phyloP scores from a whole-genome alignment of 768 basidiomycete species.

The Pulveroboletus ravenelii region DNA sequence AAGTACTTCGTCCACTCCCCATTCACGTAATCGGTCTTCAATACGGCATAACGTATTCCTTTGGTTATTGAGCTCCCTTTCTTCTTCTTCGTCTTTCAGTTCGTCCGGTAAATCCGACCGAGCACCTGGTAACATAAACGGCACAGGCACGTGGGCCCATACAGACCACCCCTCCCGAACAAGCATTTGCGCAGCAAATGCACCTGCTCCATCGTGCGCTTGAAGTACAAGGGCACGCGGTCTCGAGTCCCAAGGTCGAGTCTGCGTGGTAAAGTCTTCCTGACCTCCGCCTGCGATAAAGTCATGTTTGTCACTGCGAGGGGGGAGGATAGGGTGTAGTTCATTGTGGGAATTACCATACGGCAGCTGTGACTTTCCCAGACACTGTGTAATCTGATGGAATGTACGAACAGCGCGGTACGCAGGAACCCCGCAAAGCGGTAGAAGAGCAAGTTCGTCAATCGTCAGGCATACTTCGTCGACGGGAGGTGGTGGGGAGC shows the following conservation, averaged over 20 bases:
- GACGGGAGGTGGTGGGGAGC: constrained; percentile 4
- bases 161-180: constrained; percentile 65
- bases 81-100: constrained; percentile 28
- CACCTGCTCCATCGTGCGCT: constrained; percentile 72
- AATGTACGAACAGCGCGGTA: constrained; percentile 77
- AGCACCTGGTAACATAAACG: constrained; percentile 29
- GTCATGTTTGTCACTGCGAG: constrained; percentile 21
- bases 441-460: constrained; percentile 76
- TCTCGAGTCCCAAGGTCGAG: constrained; percentile 15
- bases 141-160: constrained; percentile 58
- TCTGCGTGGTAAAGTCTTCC: constrained; percentile 8
- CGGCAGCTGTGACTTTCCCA: constrained; percentile 22
- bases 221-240: constrained; percentile 59
- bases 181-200: constrained; percentile 76
- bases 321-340: constrained; percentile 24
- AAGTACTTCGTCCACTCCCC: constrained; percentile 77
- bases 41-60: constrained; percentile 41
- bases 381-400: constrained; percentile 30
- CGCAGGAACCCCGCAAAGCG: constrained; percentile 75
- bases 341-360: constrained; percentile 26
- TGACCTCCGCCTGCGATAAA: constrained; percentile 25
- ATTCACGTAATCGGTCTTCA: constrained; percentile 52
- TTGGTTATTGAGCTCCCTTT: constrained; percentile 36
- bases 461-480: constrained; percentile 37
- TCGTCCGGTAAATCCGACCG: constrained; percentile 36